A percentile compares a stretch with the other conserved stretches of the same genome.
phyloP scores from a whole-genome alignment of 345 rosid genomes.

The Eucalyptus erythrocorys region DNA sequence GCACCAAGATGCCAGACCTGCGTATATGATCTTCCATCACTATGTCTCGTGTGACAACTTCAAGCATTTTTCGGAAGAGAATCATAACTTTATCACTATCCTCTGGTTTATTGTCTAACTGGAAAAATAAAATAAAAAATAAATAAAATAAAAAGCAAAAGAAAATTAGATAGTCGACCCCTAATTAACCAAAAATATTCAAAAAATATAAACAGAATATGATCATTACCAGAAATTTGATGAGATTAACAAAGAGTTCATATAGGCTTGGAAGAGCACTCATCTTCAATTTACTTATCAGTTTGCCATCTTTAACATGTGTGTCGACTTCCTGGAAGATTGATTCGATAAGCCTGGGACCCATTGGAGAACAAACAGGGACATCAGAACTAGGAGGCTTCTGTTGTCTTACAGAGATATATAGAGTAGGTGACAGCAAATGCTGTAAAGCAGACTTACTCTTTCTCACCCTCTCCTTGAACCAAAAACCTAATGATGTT shows the following conservation, averaged over 20 bases:
- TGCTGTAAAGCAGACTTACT: slow-evolving; percentile 22
- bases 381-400: background rate
- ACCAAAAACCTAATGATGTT: slow-evolving; percentile 68
- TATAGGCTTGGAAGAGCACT: slow-evolving; percentile 83
- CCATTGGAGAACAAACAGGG: background rate
- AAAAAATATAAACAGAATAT: background rate
- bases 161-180: background rate
- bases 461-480: slow-evolving; percentile 53
- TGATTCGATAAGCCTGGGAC: slow-evolving; percentile 52
- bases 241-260: slow-evolving; percentile 78
- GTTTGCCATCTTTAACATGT: slow-evolving; percentile 25
- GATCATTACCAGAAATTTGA: slow-evolving; percentile 61
- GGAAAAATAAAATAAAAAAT: background rate
- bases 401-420: background rate
- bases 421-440: background rate
- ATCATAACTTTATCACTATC: slow-evolving; percentile 76
- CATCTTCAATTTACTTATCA: slow-evolving; percentile 61
- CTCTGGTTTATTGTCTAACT: slow-evolving; percentile 55
- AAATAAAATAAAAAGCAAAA: background rate
- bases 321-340: slow-evolving; percentile 56
- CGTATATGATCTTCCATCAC: slow-evolving; percentile 64
- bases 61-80: slow-evolving; percentile 95
- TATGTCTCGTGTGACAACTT: slow-evolving; percentile 82
- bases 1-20: slow-evolving; percentile 31
- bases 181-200: background rate